Percentiles rank a stretch among this genome's conserved stretches.
Evolutionary conservation across 106 monocot species (phyloP).

Genomic region (Dendrobium catenatum): DNA sequence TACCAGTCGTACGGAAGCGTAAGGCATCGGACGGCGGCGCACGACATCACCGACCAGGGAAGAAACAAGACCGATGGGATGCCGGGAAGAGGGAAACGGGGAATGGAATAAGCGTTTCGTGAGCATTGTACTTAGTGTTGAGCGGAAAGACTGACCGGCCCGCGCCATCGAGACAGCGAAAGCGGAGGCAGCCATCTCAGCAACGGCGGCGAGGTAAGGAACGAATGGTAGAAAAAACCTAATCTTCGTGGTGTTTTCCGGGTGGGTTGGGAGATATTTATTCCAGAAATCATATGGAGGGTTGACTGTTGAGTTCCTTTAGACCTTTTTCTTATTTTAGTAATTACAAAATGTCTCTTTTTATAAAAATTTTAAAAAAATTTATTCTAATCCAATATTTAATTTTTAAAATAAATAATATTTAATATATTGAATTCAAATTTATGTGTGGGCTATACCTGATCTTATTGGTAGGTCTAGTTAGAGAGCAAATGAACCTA

Average conservation of each 20-base stretch:
- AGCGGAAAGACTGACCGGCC: neutral
- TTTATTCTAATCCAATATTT: too few species aligned
- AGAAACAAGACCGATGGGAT: neutral
- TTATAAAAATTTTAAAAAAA: too few species aligned
- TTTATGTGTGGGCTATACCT: too few species aligned
- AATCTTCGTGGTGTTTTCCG: neutral
- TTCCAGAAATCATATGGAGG: too few species aligned
- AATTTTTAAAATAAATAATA: too few species aligned
- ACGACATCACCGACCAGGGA: neutral
- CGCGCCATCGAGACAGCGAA: neutral
- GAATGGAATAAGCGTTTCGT: constrained; percentile 1
- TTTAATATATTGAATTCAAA: too few species aligned
- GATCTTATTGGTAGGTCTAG: too few species aligned
- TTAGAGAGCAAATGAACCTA: too few species aligned
- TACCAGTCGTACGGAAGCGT: neutral
- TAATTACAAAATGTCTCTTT: too few species aligned
- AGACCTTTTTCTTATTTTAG: too few species aligned
- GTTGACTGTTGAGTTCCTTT: too few species aligned
- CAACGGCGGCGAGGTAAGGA: neutral
- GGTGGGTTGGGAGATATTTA: neutral
- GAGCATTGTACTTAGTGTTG: neutral
- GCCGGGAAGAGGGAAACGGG: neutral
- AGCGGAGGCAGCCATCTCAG: neutral
- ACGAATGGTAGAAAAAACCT: neutral
- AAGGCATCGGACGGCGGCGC: neutral